phyloP scores from a whole-genome alignment of 2,329 filamentous ascomycete genomes.

The Coccinonectria pachysandricola region DNA sequence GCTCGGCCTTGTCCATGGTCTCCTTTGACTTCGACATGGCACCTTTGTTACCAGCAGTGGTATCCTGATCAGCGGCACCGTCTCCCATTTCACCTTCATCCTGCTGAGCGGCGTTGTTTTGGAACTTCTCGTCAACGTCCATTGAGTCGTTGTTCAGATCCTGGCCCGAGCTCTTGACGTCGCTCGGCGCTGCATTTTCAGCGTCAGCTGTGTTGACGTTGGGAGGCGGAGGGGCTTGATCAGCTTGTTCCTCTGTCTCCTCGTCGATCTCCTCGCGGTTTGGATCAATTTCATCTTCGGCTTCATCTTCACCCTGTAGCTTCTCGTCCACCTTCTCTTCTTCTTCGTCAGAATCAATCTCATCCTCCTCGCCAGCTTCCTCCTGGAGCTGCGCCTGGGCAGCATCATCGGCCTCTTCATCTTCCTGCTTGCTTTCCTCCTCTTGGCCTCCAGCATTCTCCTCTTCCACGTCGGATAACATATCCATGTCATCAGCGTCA shows the following conservation, averaged over 20 bases:
- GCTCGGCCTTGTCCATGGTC: slow-evolving; percentile 35
- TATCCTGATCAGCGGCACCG: slow-evolving; percentile 52
- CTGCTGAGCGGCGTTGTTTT: slow-evolving; percentile 50
- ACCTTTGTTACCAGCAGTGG: slow-evolving; percentile 54
- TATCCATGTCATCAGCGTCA: slow-evolving; percentile 49
- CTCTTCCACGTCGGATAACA: slow-evolving; percentile 45
- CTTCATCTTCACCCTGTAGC: slow-evolving; percentile 28
- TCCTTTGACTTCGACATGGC: slow-evolving; percentile 38
- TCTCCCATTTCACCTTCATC: slow-evolving; percentile 59
- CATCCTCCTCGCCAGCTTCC: slow-evolving; percentile 28
- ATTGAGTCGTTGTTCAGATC: slow-evolving; percentile 55
- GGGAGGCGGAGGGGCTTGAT: slow-evolving; percentile 25
- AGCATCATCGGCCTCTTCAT: slow-evolving; percentile 29
- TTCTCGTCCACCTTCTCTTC: slow-evolving; percentile 43
- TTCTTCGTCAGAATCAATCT: slow-evolving; percentile 27
- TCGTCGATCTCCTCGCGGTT: slow-evolving; percentile 43
- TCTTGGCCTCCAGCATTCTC: slow-evolving; percentile 26
- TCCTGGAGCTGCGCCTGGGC: slow-evolving; percentile 27
- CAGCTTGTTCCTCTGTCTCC: slow-evolving; percentile 41
- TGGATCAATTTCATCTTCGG: slow-evolving; percentile 33
- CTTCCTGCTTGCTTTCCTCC: slow-evolving; percentile 25
- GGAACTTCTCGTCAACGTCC: slow-evolving; percentile 51
- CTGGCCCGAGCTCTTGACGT: slow-evolving; percentile 52
- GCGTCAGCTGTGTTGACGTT: slow-evolving; percentile 43
- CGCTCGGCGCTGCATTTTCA: slow-evolving; percentile 54